phyloP scores from a whole-genome alignment of 2,329 filamentous ascomycete species.

The Neofusicoccum ribis region DNA sequence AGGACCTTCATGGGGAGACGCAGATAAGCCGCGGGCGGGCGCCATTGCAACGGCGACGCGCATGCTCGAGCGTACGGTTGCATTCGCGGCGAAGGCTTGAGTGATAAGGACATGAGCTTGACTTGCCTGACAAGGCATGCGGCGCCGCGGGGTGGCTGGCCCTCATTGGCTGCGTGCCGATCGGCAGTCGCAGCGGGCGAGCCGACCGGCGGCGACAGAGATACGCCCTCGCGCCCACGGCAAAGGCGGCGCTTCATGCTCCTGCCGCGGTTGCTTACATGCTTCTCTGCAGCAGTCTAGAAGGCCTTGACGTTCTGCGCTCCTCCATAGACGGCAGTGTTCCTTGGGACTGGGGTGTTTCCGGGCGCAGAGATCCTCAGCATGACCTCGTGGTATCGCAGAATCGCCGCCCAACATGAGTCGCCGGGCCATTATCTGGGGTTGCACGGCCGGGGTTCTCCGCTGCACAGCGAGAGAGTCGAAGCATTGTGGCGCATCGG shows the following conservation, averaged over 20 bases:
- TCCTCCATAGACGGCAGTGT: too few species aligned
- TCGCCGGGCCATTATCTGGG: neutral
- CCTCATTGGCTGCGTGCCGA: neutral
- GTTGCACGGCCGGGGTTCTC: conserved; percentile 14
- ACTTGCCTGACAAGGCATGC: conserved; percentile 7
- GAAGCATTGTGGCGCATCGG: conserved; percentile 12
- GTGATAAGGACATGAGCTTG: neutral
- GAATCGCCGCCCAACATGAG: too few species aligned
- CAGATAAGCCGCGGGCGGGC: neutral
- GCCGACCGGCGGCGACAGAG: neutral
- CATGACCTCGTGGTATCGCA: neutral
- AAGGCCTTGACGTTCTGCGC: neutral
- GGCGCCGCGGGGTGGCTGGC: neutral
- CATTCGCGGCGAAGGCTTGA: neutral
- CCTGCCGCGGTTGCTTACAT: neutral
- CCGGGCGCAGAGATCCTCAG: too few species aligned
- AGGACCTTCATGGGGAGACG: neutral
- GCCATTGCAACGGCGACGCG: neutral
- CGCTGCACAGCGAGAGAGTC: neutral
- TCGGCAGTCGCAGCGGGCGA: neutral
- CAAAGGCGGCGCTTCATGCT: neutral
- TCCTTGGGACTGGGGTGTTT: too few species aligned
- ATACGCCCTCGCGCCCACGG: neutral
- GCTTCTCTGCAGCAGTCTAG: neutral
- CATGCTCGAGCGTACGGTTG: neutral